Conservation (phyloP, 2,329 filamentous ascomycete genomes). For the Diaporthe nobilis region DNA sequence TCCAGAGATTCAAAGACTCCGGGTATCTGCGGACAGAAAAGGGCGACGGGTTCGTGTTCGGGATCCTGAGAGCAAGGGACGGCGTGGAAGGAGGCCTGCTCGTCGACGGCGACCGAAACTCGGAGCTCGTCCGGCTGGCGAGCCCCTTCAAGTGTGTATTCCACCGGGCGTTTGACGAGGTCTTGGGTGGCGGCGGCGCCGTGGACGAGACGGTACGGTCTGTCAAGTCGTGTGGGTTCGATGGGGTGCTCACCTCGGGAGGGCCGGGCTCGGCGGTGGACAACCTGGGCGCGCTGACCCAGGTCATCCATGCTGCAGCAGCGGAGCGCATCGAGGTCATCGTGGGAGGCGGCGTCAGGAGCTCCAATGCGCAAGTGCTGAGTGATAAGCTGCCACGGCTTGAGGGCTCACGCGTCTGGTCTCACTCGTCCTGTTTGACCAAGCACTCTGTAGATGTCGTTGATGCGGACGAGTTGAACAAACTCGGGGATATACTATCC, state of each 20-base stretch:
- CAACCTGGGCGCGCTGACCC: constrained; percentile 56
- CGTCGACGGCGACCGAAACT: constrained; percentile 59
- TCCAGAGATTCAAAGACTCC: constrained; percentile 55
- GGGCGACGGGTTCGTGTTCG: constrained; percentile 72
- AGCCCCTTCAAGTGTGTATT: constrained; percentile 63
- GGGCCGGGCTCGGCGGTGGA: constrained; percentile 58
- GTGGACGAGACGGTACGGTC: constrained; percentile 50
- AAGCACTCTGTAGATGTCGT: constrained; percentile 37
- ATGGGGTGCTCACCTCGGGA: constrained; percentile 67
- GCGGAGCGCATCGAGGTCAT: constrained; percentile 60
- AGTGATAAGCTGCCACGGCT: constrained; percentile 47
- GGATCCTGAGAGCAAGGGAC: constrained; percentile 53
- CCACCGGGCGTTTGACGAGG: constrained; percentile 69
- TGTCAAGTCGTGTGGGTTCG: constrained; percentile 61
- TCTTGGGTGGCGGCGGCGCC: constrained; percentile 48
- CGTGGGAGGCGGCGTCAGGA: constrained; percentile 66
- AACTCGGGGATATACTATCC: neutral
- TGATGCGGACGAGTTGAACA: constrained; percentile 38
- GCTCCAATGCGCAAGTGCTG: constrained; percentile 54
- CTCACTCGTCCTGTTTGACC: constrained; percentile 64
- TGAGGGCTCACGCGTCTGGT: constrained; percentile 51
- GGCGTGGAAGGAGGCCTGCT: constrained; percentile 35
- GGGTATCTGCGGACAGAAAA: constrained; percentile 54
- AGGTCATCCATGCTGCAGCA: constrained; percentile 51
- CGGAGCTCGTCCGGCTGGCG: constrained; percentile 57